Evolutionary conservation across 2,329 filamentous ascomycete genomes (phyloP).

Genomic region (Talaromyces sp.): DNA sequence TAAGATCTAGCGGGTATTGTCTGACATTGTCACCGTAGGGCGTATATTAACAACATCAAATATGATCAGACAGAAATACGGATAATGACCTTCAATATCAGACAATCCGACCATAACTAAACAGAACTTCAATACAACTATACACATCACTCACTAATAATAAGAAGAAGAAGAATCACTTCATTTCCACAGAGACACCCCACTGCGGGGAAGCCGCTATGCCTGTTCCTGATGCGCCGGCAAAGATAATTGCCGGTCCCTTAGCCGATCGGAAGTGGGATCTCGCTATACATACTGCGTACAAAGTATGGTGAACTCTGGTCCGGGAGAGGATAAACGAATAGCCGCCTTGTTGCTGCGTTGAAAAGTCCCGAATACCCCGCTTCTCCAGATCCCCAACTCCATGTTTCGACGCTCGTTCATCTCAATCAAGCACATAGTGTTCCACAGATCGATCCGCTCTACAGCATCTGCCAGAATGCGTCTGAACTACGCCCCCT

Average conservation of each 20-base stretch:
- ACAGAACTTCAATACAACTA: too few relatives aligned
- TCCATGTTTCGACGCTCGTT: not conserved
- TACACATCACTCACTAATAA: too few relatives aligned
- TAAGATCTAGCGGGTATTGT: too few relatives aligned
- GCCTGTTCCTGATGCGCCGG: not conserved
- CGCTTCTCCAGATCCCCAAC: not conserved
- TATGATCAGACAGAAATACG: too few relatives aligned
- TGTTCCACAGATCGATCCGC: not conserved
- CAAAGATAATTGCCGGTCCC: not conserved
- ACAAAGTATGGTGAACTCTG: too few relatives aligned
- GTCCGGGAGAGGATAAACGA: not conserved
- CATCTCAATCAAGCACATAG: not conserved
- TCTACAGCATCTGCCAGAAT: constrained; percentile 17
- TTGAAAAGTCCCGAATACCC: not conserved
- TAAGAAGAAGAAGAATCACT: too few relatives aligned
- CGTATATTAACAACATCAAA: too few relatives aligned
- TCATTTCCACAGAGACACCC: not conserved
- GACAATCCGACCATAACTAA: too few relatives aligned
- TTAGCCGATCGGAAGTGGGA: not conserved
- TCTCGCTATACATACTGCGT: too few relatives aligned
- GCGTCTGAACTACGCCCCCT: constrained; percentile 34
- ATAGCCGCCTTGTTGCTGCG: not conserved
- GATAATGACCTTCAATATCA: too few relatives aligned
- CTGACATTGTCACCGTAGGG: too few relatives aligned
- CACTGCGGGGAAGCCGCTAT: not conserved